phyloP scores from a whole-genome alignment of 1,139 yeast species.

The Suhomyces bolitotheri region DNA sequence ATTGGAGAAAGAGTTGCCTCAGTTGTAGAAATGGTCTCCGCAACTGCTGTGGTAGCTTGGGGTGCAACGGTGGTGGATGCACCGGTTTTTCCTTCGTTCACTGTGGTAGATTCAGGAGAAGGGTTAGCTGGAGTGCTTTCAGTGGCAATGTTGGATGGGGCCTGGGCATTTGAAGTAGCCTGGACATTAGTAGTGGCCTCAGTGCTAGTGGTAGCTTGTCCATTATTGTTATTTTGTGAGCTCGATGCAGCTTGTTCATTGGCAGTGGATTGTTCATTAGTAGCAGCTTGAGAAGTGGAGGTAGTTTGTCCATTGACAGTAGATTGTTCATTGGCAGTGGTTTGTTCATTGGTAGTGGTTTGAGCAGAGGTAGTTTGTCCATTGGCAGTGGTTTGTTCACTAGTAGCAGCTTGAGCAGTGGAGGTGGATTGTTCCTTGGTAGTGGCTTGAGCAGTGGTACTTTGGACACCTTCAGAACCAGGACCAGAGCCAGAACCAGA shows the following conservation, averaged over 20 bases:
- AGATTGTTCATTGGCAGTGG: too few relatives aligned
- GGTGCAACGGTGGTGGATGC: too few relatives aligned
- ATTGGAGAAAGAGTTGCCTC: constrained; percentile 1
- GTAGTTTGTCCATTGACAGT: too few relatives aligned
- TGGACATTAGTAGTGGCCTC: too few relatives aligned
- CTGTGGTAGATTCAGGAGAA: constrained; percentile 2
- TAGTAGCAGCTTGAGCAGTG: constrained; percentile 5
- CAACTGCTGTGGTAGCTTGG: neutral
- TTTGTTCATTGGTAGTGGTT: too few relatives aligned
- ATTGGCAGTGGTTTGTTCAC: too few relatives aligned
- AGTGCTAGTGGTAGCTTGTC: too few relatives aligned
- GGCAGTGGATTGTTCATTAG: too few relatives aligned
- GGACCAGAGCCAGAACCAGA: constrained; percentile 5
- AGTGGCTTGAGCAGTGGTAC: constrained; percentile 3
- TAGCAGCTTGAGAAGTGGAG: constrained; percentile 3
- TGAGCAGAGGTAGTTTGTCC: constrained; percentile 5
- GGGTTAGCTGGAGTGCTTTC: neutral
- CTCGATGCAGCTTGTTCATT: constrained; percentile 5
- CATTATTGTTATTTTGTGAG: constrained; percentile 3
- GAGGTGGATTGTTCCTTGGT: constrained; percentile 4
- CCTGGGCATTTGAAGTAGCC: constrained; percentile 2
- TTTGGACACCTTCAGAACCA: constrained; percentile 4
- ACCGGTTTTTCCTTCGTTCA: too few relatives aligned
- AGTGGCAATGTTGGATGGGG: constrained; percentile 4
- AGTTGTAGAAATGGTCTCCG: constrained; percentile 1